Evolutionary conservation across 2,329 filamentous ascomycete species (phyloP).

Genomic region (Knufia petricola): DNA sequence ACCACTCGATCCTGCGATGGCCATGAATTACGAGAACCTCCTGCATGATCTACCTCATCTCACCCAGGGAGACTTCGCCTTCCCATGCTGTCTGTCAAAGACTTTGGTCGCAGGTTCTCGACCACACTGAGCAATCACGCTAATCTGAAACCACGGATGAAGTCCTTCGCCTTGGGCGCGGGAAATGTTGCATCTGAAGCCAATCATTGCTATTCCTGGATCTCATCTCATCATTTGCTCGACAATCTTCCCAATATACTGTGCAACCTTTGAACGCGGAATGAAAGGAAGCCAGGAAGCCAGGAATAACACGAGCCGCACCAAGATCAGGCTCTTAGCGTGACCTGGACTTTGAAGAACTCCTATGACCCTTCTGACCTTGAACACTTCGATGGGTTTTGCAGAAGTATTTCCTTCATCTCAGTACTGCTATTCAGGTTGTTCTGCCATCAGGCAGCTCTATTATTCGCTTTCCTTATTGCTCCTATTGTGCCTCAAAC

Average conservation of each 20-base stretch:
- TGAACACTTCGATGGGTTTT: neutral
- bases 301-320: neutral
- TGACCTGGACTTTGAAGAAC: constrained; percentile 4
- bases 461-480: constrained; percentile 8
- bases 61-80: neutral
- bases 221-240: neutral
- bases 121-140: constrained; percentile 6
- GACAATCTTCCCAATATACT: neutral
- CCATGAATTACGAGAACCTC: constrained; percentile 9
- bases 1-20: constrained; percentile 4
- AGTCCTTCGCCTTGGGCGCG: constrained; percentile 1
- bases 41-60: constrained; percentile 6
- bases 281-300: neutral
- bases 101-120: neutral
- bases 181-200: neutral
- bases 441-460: constrained; percentile 3
- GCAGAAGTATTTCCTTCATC: constrained; percentile 1
- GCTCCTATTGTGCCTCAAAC: constrained; percentile 1
- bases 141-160: constrained; percentile 8
- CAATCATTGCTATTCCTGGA: constrained; percentile 9
- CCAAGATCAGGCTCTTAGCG: neutral
- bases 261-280: neutral
- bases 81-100: neutral
- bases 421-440: neutral
- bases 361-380: neutral